These are phyloP conservation scores for Hypoxylon sp. DNA, from an alignment of 2,329 filamentous ascomycete genomes.

Conservation along the genomic window DNA sequence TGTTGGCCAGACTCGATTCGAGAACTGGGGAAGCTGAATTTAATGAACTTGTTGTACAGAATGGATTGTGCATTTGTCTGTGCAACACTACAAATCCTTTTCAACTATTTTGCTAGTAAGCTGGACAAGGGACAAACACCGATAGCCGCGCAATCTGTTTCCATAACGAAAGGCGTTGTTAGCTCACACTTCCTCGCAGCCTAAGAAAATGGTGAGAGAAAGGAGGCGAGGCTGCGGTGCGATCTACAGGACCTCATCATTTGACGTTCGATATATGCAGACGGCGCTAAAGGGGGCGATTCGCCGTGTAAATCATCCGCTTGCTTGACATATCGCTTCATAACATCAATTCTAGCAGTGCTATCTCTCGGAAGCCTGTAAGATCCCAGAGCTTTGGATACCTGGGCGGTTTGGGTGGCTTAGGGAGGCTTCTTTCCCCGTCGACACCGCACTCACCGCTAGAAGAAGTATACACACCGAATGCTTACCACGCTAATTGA, in stretches of 20 bases:
- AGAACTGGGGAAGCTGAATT: too few relatives aligned
- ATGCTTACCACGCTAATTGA: slow-evolving; percentile 1
- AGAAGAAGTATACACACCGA: neutral
- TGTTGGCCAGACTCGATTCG: slow-evolving; percentile 10
- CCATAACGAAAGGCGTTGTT: slow-evolving; percentile 7
- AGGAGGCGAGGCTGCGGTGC: slow-evolving; percentile 21
- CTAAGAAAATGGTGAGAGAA: neutral
- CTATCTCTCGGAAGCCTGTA: neutral
- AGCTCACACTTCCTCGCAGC: slow-evolving; percentile 19
- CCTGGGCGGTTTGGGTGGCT: neutral
- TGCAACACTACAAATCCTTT: slow-evolving; percentile 7
- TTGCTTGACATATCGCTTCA: slow-evolving; percentile 2
- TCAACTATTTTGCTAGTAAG: slow-evolving; percentile 2
- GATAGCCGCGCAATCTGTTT: neutral
- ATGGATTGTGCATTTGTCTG: slow-evolving; percentile 1
- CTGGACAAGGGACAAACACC: slow-evolving; percentile 7
- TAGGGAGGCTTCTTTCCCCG: neutral
- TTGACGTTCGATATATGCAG: slow-evolving; percentile 31
- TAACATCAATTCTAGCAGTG: slow-evolving; percentile 10
- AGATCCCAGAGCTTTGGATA: neutral
- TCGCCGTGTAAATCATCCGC: slow-evolving; percentile 21
- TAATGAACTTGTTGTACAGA: slow-evolving; percentile 7
- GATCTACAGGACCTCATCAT: slow-evolving; percentile 27
- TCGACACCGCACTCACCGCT: slow-evolving; percentile 1
- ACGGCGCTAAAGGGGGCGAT: slow-evolving; percentile 14